Evolutionary conservation across 768 basidiomycete genomes (phyloP), one percentile per base, ranked within the genome.

Genomic region (Trametes gibbosa): DNA sequence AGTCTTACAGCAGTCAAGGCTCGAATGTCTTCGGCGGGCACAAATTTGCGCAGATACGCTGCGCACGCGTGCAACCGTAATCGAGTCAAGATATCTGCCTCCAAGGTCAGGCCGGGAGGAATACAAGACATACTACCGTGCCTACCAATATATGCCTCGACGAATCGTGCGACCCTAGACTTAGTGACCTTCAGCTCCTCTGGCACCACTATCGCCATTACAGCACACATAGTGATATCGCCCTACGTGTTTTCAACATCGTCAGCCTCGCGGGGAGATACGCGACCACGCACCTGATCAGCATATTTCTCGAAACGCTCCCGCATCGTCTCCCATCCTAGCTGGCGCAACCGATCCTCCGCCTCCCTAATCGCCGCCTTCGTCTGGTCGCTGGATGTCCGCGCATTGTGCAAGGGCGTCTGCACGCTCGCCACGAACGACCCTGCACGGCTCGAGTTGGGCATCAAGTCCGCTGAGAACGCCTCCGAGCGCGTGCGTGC

Each of bases 161-260:
- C 67, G 58, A 92, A 87, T 24, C 79, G 77, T 19, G 75, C 66
- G 24, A 74, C 73, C 45, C 85, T 75, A 46, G 66, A 68, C 21
- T 70, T 68, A 0, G 75, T 69, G n/a, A 90, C 69, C 37, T 67
- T 63, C 42, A 94, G 73, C 66, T 91, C 87, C 43, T 76, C 65
- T 0, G 79, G 75, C 7, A 85, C 88, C 19, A 92, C 73, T 1
- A 89, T 66, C 3, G 82, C 77, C 16, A 93, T 68, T 78, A 89
- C 82, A 1, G 89, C 84, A 70, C 90, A 92, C 78, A 85, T 89
- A 66, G 92, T 91, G 1, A 91, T 75, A 65, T 93, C 86, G 14
- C 91, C 91, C 87, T 92, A 52, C 9, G 47, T 24, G 6, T 54
- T 25, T 29, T 39, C 37, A 39, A 13, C 58, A 62, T 8, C 37